A percentile compares a stretch with the other conserved stretches of the same genome.
phyloP scores from a whole-genome alignment of 768 basidiomycete genomes.

The Collybia sp. region DNA sequence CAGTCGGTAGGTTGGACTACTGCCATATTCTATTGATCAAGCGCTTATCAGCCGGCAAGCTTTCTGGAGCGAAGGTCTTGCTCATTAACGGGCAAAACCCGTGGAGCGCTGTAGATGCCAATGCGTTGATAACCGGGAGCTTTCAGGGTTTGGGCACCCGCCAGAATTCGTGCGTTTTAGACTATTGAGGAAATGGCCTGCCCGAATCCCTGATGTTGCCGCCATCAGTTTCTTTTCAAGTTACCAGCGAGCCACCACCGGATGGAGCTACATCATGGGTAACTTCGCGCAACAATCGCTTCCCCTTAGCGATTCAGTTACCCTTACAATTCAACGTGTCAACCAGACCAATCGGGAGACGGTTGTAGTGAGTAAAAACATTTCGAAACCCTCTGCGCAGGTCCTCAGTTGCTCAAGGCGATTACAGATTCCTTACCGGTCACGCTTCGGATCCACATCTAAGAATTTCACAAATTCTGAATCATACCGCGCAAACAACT shows the following conservation, averaged over 20 bases:
- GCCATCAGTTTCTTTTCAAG: conserved; percentile 41
- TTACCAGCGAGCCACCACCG: conserved; percentile 27
- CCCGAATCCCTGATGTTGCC: background rate
- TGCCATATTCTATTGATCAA: background rate
- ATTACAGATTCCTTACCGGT: conserved; percentile 51
- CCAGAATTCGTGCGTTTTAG: conserved; percentile 36
- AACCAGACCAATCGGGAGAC: conserved; percentile 33
- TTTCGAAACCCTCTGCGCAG: background rate
- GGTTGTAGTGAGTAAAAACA: conserved; percentile 32
- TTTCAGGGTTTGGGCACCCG: conserved; percentile 49
- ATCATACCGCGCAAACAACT: conserved; percentile 50
- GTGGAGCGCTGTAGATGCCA: conserved; percentile 44
- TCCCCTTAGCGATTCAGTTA: conserved; percentile 44
- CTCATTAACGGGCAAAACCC: conserved; percentile 49
- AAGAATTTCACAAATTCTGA: conserved; percentile 42
- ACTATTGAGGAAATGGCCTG: too few relatives aligned
- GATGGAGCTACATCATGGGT: conserved; percentile 42
- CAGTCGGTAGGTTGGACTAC: conserved; percentile 23
- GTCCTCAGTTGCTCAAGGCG: background rate
- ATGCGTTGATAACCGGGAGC: conserved; percentile 44
- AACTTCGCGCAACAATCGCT: conserved; percentile 54
- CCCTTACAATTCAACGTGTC: conserved; percentile 40
- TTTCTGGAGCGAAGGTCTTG: conserved; percentile 50
- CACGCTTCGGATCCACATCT: conserved; percentile 41
- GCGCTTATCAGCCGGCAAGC: conserved; percentile 11